Evolutionary conservation across 177 flowering plant species (phyloP).

Genomic region (Vitis hybrid): DNA sequence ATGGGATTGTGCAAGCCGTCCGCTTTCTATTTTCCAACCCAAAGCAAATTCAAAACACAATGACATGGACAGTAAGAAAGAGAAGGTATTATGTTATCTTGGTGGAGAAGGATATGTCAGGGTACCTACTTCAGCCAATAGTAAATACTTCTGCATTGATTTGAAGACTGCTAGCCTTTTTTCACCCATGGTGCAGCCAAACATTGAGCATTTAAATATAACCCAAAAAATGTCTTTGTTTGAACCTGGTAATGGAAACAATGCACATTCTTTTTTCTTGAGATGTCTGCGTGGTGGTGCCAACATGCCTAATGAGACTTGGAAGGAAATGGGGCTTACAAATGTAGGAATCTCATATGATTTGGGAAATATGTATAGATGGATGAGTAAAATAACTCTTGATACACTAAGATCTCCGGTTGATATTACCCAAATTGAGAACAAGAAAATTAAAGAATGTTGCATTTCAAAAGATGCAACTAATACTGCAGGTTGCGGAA

Average conservation of each 20-base stretch:
- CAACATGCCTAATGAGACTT: conserved; percentile 13
- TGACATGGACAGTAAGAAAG: conserved; percentile 18
- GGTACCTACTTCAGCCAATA: conserved; percentile 22
- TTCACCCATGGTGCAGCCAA: conserved; percentile 18
- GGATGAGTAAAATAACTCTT: conserved; percentile 38
- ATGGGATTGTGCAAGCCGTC: conserved; percentile 54
- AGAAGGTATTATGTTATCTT: conserved; percentile 23
- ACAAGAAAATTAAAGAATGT: conserved; percentile 19
- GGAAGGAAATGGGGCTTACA: conserved; percentile 24
- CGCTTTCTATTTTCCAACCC: conserved; percentile 38
- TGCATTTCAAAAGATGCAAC: conserved; percentile 6
- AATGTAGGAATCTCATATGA: conserved; percentile 37
- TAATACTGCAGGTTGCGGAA: not conserved
- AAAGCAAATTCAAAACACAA: conserved; percentile 17
- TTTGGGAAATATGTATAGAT: conserved; percentile 38
- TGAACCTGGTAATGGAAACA: conserved; percentile 17
- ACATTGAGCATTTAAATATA: conserved; percentile 30
- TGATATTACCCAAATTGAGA: conserved; percentile 18
- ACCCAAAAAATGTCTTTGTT: conserved; percentile 27
- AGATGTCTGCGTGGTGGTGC: conserved; percentile 17
- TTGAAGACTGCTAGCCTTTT: conserved; percentile 13
- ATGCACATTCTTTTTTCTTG: conserved; percentile 21
- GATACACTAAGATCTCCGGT: conserved; percentile 17
- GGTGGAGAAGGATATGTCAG: conserved; percentile 18
- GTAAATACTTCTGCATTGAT: conserved; percentile 23